Conservation (phyloP, 768 basidiomycete species). For the Candolleomyces eurysporus region DNA sequence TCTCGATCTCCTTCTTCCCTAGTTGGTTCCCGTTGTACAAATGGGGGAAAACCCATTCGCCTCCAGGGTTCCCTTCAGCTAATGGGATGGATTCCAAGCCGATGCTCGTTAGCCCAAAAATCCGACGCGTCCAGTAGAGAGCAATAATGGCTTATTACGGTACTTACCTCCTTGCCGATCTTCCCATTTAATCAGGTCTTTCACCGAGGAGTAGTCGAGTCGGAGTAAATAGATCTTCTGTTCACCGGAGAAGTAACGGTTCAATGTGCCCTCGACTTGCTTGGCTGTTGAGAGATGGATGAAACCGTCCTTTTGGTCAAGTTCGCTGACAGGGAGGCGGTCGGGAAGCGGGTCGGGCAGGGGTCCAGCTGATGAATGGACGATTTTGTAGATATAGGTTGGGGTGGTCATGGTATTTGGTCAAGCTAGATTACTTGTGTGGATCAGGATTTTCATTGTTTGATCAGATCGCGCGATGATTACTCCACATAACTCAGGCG, state of each 20-base stretch:
- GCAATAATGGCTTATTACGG: background rate
- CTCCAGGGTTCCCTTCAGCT: conserved; percentile 43
- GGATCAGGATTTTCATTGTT: too few species aligned
- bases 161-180: conserved; percentile 34
- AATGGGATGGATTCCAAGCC: background rate
- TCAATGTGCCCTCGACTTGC: conserved; percentile 47
- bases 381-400: conserved; percentile 62
- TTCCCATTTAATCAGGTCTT: conserved; percentile 48
- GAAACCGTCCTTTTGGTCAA: conserved; percentile 47
- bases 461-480: too few species aligned
- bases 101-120: background rate
- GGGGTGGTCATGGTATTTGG: conserved; percentile 22
- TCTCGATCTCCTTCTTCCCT: conserved; percentile 45
- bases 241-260: conserved; percentile 42
- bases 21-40: conserved; percentile 46
- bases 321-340: conserved; percentile 45
- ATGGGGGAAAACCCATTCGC: conserved; percentile 52
- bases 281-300: conserved; percentile 55
- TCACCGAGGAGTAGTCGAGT: conserved; percentile 38
- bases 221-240: conserved; percentile 41
- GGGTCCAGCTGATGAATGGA: conserved; percentile 41
- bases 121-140: background rate
- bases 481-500: too few species aligned
- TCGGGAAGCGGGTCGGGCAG: conserved; percentile 37
- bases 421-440: too few species aligned